Evolutionary conservation across 1,284 basidiomycete species (phyloP).

Genomic region (Austroboletus novae-zelandiae): DNA sequence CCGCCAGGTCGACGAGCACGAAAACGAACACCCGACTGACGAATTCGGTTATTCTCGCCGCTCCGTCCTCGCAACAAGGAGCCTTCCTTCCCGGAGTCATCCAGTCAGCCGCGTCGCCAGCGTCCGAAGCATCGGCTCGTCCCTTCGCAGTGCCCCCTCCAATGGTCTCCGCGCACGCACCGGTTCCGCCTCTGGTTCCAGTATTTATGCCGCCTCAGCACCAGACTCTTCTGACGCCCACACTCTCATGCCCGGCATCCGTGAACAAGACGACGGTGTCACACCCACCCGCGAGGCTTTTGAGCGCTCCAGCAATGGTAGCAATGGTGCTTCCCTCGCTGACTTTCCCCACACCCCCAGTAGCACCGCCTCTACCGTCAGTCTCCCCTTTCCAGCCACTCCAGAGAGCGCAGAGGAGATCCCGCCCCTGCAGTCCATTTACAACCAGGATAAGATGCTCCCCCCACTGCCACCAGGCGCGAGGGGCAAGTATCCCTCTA

Average conservation of each 20-base stretch:
- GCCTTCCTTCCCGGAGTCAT: slow-evolving; percentile 25
- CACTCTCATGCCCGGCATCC: slow-evolving; percentile 29
- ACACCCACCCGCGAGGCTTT: slow-evolving; percentile 30
- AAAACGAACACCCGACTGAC: slow-evolving; percentile 10
- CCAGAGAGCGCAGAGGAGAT: slow-evolving; percentile 34
- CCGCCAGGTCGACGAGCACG: slow-evolving; percentile 28
- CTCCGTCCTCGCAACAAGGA: slow-evolving; percentile 12
- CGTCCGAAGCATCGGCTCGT: slow-evolving; percentile 22
- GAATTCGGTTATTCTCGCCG: slow-evolving; percentile 24
- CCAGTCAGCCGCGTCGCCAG: slow-evolving; percentile 24
- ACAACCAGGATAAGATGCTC: slow-evolving; percentile 26
- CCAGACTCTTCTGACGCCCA: slow-evolving; percentile 8
- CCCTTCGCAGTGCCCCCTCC: slow-evolving; percentile 2
- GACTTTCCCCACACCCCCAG: slow-evolving; percentile 34
- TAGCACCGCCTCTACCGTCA: slow-evolving; percentile 39
- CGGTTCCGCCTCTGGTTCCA: slow-evolving; percentile 21
- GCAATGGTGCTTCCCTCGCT: slow-evolving; percentile 15
- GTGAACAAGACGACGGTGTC: slow-evolving; percentile 28
- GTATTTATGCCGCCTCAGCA: slow-evolving; percentile 15
- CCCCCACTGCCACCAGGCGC: slow-evolving; percentile 23
- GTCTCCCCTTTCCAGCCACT: slow-evolving; percentile 45
- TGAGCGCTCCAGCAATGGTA: slow-evolving; percentile 26
- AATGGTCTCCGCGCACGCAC: slow-evolving; percentile 7
- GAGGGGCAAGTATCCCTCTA: slow-evolving; percentile 20
- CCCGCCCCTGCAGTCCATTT: slow-evolving; percentile 2